Evolutionary conservation across 2,329 filamentous ascomycete species (phyloP).

Genomic region (Apiospora koreana): DNA sequence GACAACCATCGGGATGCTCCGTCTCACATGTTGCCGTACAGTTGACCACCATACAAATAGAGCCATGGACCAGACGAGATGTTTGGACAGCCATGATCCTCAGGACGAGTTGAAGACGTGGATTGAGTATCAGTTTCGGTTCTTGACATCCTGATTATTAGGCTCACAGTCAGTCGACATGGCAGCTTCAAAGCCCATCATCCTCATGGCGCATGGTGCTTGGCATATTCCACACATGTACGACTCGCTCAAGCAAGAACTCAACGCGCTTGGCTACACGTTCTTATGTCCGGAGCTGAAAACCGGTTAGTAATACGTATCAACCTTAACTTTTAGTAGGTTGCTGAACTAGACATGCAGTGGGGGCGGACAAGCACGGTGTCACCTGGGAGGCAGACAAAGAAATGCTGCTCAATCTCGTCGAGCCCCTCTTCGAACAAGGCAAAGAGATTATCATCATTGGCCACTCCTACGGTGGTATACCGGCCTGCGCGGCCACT

Average conservation of each 20-base stretch:
- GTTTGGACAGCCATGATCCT: too few relatives aligned
- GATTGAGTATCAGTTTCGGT: too few relatives aligned
- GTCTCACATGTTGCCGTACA: not conserved
- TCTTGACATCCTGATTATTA: not conserved
- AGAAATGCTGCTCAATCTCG: constrained; percentile 9
- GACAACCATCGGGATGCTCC: not conserved
- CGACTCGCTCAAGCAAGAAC: not conserved
- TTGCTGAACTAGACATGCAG: not conserved
- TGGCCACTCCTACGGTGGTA: constrained; percentile 25
- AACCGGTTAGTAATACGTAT: not conserved
- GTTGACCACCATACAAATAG: not conserved
- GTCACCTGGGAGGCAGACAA: not conserved
- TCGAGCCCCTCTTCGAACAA: constrained; percentile 18
- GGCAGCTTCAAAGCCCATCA: constrained; percentile 10
- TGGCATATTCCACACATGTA: constrained; percentile 10
- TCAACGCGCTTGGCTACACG: not conserved
- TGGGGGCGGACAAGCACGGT: constrained; percentile 11
- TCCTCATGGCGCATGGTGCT: constrained; percentile 7
- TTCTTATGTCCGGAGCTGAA: constrained; percentile 11
- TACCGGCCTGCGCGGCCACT: constrained; percentile 18
- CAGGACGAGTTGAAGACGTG: too few relatives aligned
- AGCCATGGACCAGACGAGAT: not conserved
- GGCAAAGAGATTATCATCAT: constrained; percentile 19
- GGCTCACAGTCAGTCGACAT: not conserved
- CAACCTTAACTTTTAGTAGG: not conserved